Base-by-base conservation (phyloP, 176 grass and related monocot genomes). In the Oryza meyeriana region DNA sequence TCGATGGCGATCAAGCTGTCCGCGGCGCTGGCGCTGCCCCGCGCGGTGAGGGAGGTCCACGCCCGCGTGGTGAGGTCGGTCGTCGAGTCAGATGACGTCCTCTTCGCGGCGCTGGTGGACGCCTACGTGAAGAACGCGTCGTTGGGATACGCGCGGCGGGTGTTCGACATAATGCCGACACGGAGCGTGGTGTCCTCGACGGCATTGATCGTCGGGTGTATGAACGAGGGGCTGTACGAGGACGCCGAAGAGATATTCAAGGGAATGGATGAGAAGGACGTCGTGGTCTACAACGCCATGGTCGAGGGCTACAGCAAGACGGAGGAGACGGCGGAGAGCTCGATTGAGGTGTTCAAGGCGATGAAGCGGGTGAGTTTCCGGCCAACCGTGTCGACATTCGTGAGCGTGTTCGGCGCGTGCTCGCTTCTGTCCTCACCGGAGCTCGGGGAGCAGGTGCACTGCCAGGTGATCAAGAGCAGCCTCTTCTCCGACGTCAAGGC, bases 1-100 rank as follows among this genome's bases (percentile, higher is more conserved):
- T 98, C 90, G 59, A 98, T 98, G 92, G 95, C 85, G 66, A 76
- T 98, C 44, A 98, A 98, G 83, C 71, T 98, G 3, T 94, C 88
- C 6, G 81, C 69, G 18, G 70, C 67, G 47, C 75, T 89, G 28
- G 34, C 18, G 64, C 84, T 67, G 44, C 81, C 87, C 5, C 13
- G 35, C 73, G 62, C 81, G 20, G 38, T 61, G 10, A 66, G 88
- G 48, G 88, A 98, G 87, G 88, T 89, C 36, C 95, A 98, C 47
- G 84, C 88, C 17, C 88, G 86, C 45, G 88, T 88, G 9, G 52
- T 93, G 12, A 91, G 82, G 58, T 86, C 76, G 17, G 38, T 70
- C 28, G 64, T 71, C 28, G 68, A 77, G n/a, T 9, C 77, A 10
- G 95, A 98, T 24, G 90, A 91, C 17, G 86, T 95, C 25, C 81